phyloP scores from a whole-genome alignment of 805 yeast species.

The Schwanniomyces vanrijiae region DNA sequence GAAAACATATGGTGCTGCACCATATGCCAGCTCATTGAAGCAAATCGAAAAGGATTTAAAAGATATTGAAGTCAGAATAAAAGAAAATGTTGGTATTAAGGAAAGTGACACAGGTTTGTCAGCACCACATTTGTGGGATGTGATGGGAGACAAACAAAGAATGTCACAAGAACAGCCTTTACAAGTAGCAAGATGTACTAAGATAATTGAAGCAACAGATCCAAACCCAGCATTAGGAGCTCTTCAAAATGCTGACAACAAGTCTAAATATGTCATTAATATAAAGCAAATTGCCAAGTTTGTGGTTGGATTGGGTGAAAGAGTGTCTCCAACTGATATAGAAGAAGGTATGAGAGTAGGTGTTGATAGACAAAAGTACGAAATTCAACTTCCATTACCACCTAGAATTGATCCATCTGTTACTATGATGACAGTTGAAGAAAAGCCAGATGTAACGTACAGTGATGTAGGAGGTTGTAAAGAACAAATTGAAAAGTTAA shows the following conservation, averaged over 20 bases:
- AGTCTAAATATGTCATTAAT: conserved; percentile 90
- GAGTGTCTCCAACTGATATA: conserved; percentile 97
- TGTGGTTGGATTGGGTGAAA: conserved; percentile 93
- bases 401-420: conserved; percentile 97
- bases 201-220: conserved; percentile 72
- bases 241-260: conserved; percentile 68
- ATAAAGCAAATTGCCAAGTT: conserved; percentile 98
- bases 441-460: conserved; percentile 98
- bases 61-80: conserved; percentile 80
- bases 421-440: conserved; percentile 99
- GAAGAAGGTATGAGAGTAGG: conserved; percentile 99
- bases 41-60: conserved; percentile 84
- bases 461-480: conserved; percentile 98
- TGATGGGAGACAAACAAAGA: conserved; percentile 91
- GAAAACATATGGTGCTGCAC: conserved; percentile 97
- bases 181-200: conserved; percentile 98
- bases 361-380: conserved; percentile 95
- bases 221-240: conserved; percentile 33
- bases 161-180: conserved; percentile 92
- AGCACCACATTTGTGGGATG: conserved; percentile 97
- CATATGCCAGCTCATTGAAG: conserved; percentile 82
- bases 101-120: conserved; percentile 98
- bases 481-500: conserved; percentile 93
- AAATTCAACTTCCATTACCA: conserved; percentile 95
- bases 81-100: conserved; percentile 90